phyloP scores from a whole-genome alignment of 305 asterid genomes.

The Fraxinus nigra region DNA sequence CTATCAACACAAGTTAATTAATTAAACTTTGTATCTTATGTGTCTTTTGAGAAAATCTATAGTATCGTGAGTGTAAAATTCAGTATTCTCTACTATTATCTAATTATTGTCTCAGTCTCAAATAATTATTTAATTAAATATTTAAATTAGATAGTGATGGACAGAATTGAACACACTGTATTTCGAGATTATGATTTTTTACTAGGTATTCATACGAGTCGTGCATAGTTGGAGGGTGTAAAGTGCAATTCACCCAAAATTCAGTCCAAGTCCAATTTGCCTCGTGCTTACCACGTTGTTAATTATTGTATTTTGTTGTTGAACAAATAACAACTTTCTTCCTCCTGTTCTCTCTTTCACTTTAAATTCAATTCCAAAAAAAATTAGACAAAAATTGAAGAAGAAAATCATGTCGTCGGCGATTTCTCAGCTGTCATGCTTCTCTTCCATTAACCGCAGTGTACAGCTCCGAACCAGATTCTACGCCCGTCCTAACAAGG shows the following conservation, averaged over 20 bases:
- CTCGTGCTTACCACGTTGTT: neutral
- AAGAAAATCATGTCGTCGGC: constrained; percentile 20
- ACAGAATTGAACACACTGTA: neutral
- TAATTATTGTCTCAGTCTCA: neutral
- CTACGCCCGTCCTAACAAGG: constrained; percentile 29
- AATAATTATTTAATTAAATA: too few relatives aligned
- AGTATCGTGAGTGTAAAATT: too few relatives aligned
- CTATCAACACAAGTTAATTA: too few relatives aligned
- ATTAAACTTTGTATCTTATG: too few relatives aligned
- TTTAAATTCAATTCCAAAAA: neutral
- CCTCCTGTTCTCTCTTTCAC: neutral
- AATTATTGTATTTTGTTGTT: neutral
- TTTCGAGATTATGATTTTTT: neutral
- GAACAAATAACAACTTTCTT: neutral
- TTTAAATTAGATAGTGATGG: neutral
- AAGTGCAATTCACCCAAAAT: neutral
- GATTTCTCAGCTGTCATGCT: constrained; percentile 32
- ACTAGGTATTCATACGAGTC: neutral
- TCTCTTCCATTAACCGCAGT: constrained; percentile 24
- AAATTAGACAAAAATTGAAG: neutral
- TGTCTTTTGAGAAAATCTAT: too few relatives aligned
- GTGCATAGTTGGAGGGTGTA: neutral
- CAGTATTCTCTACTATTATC: too few relatives aligned
- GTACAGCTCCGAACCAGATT: constrained; percentile 15
- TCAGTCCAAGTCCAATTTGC: neutral